A percentile compares a stretch with the other conserved stretches of the same genome.
phyloP scores from a whole-genome alignment of 768 basidiomycete species.

The Russula earlei region DNA sequence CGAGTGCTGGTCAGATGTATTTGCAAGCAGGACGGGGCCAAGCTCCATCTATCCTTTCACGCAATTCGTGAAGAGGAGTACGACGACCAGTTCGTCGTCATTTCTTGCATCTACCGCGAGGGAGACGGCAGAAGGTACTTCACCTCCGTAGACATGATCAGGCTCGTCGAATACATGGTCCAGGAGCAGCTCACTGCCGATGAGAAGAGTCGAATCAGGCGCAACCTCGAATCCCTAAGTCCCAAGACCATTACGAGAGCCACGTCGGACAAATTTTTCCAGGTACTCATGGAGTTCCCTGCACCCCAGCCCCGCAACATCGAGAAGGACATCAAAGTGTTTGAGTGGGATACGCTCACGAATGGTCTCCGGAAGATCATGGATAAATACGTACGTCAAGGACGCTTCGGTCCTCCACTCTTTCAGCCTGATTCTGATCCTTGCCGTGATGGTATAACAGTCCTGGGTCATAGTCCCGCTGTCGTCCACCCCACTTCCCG shows the following conservation, averaged over 20 bases:
- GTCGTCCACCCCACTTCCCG: neutral
- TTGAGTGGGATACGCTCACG: slow-evolving; percentile 62
- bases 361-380: slow-evolving; percentile 72
- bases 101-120: slow-evolving; percentile 90
- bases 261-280: slow-evolving; percentile 78
- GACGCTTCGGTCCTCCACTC: neutral
- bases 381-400: slow-evolving; percentile 64
- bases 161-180: slow-evolving; percentile 73
- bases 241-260: slow-evolving; percentile 88
- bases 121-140: slow-evolving; percentile 72
- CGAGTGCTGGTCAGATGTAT: slow-evolving; percentile 71
- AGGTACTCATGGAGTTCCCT: slow-evolving; percentile 93
- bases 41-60: slow-evolving; percentile 71
- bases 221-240: slow-evolving; percentile 88
- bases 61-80: slow-evolving; percentile 68
- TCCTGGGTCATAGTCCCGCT: neutral
- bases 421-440: neutral
- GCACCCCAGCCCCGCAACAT: slow-evolving; percentile 92
- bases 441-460: neutral
- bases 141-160: slow-evolving; percentile 94
- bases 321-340: slow-evolving; percentile 92
- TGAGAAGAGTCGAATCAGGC: slow-evolving; percentile 92
- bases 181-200: slow-evolving; percentile 79
- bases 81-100: slow-evolving; percentile 63
- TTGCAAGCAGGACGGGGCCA: slow-evolving; percentile 66